Conservation (phyloP, 768 basidiomycete species). For the Macrolepiota albuminosa region DNA sequence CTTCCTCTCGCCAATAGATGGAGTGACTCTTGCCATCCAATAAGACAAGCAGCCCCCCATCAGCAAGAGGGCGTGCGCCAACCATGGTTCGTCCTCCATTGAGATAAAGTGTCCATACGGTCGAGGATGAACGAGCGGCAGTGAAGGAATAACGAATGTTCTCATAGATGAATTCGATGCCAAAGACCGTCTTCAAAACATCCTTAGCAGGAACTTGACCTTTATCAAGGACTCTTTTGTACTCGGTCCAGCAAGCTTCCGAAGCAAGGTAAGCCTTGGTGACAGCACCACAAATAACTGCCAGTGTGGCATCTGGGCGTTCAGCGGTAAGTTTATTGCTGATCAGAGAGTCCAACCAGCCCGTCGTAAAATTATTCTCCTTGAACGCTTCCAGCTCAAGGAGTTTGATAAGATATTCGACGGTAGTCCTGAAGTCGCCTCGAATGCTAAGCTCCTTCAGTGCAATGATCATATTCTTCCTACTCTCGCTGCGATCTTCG, state of each 20-base stretch:
- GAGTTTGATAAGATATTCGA: constrained; percentile 98
- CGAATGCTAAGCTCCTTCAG: constrained; percentile 98
- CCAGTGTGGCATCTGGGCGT: constrained; percentile 87
- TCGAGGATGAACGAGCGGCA: constrained; percentile 83
- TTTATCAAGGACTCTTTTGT: constrained; percentile 94
- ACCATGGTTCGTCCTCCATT: constrained; percentile 94
- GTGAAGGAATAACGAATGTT: constrained; percentile 95
- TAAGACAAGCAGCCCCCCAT: constrained; percentile 89
- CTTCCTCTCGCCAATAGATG: constrained; percentile 97
- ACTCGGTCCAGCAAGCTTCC: constrained; percentile 87
- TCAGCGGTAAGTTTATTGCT: constrained; percentile 97
- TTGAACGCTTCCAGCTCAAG: constrained; percentile 94
- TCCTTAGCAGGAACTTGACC: constrained; percentile 96
- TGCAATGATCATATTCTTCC: constrained; percentile 99
- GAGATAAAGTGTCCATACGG: constrained; percentile 90
- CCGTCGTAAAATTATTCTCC: constrained; percentile 96
- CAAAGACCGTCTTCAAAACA: constrained; percentile 93
- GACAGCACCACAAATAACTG: constrained; percentile 94
- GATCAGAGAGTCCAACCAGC: constrained; percentile 97
- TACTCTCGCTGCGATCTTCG: constrained; percentile 87
- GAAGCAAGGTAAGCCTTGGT: constrained; percentile 91
- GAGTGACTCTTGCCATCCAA: constrained; percentile 96
- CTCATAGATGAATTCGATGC: constrained; percentile 97
- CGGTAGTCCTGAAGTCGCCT: constrained; percentile 97
- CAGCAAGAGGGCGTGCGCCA: constrained; percentile 87